These are phyloP conservation scores for Solanum etuberosum DNA, from an alignment of 257 asterid species.

Conservation along the genomic window DNA sequence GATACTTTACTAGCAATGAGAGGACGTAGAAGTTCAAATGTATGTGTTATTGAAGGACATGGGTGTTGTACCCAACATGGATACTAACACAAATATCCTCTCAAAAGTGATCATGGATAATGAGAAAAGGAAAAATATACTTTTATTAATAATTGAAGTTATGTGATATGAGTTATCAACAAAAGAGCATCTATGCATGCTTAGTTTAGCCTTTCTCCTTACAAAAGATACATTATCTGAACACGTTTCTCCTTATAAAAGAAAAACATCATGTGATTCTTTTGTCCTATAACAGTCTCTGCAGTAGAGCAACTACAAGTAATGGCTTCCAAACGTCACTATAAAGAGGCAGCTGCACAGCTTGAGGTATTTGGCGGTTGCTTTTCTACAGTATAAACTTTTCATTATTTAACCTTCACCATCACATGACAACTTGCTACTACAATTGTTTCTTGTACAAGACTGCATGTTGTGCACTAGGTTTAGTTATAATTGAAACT, in stretches of 20 bases:
- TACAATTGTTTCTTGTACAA: background rate
- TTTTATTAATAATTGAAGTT: background rate
- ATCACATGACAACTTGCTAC: background rate
- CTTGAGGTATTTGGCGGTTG: conserved; percentile 60
- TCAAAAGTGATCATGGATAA: background rate
- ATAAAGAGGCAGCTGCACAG: conserved; percentile 99
- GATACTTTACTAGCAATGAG: background rate
- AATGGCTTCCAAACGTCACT: conserved; percentile 96
- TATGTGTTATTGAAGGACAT: background rate
- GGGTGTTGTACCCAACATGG: background rate
- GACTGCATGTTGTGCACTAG: background rate
- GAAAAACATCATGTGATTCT: background rate
- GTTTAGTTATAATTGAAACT: background rate
- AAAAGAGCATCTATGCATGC: background rate
- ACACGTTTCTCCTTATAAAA: background rate
- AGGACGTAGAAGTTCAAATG: background rate
- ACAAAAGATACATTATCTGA: background rate
- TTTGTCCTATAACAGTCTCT: conserved; percentile 51
- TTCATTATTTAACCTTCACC: background rate
- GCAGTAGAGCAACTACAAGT: conserved; percentile 97
- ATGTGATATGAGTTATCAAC: background rate
- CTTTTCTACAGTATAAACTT: background rate
- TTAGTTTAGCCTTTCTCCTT: background rate
- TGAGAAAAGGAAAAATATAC: background rate
- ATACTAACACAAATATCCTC: background rate